These are phyloP conservation scores for Clavariopsis aquatica DNA, from an alignment of 495 filamentous ascomycete species.

Conservation along the genomic window DNA sequence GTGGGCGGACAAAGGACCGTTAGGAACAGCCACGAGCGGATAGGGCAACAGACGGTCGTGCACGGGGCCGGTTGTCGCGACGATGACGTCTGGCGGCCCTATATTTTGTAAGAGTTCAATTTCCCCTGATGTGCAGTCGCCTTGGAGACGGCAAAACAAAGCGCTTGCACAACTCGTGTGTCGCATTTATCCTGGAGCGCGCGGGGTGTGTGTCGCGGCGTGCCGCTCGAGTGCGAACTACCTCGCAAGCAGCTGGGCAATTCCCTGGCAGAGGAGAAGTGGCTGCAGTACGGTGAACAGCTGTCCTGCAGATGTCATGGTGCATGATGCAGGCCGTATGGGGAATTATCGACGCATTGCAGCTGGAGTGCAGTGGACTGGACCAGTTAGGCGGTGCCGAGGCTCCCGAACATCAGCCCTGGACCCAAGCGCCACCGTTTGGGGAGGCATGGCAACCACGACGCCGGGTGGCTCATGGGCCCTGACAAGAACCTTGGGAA, in stretches of 20 bases:
- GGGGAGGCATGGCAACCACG: not conserved
- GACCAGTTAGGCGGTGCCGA: constrained; percentile 8
- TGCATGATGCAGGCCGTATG: constrained; percentile 18
- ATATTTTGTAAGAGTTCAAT: not conserved
- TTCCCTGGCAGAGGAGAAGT: not conserved
- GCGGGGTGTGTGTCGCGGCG: not conserved
- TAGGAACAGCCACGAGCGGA: not conserved
- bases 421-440: constrained; percentile 15
- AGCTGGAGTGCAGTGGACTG: not conserved
- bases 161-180: constrained; percentile 7
- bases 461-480: constrained; percentile 12
- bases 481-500: constrained; percentile 1
- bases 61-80: not conserved
- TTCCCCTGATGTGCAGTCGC: not conserved
- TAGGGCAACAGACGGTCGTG: constrained; percentile 8
- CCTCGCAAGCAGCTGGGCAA: not conserved
- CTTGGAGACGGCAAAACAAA: constrained; percentile 7
- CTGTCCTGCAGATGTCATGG: constrained; percentile 29
- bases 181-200: not conserved
- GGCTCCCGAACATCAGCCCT: constrained; percentile 8
- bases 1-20: not conserved
- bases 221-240: not conserved
- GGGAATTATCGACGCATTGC: not conserved
- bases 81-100: constrained; percentile 15
- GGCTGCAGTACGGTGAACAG: constrained; percentile 24